Conservation (phyloP, 2,329 filamentous ascomycete species). For the Neurospora sp. region DNA sequence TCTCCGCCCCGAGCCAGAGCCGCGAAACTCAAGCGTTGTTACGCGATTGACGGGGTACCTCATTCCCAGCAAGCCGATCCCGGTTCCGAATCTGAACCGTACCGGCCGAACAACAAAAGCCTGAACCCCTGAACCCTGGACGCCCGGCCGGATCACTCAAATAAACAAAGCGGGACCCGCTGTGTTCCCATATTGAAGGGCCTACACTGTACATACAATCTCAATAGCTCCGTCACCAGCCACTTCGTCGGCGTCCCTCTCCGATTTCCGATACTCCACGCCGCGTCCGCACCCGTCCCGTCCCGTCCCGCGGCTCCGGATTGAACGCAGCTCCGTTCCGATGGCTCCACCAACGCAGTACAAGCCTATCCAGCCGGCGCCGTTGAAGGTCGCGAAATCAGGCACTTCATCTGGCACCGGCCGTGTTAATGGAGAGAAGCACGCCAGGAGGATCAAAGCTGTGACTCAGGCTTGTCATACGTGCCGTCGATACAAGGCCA, state of each 20-base stretch:
- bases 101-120: background rate
- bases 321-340: background rate
- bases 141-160: background rate
- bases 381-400: slow-evolving; percentile 4
- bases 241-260: background rate
- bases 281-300: background rate
- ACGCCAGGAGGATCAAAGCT: slow-evolving; percentile 13
- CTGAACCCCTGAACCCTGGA: background rate
- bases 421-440: slow-evolving; percentile 4
- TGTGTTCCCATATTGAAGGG: background rate
- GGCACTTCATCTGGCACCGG: slow-evolving; percentile 3
- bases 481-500: slow-evolving; percentile 21
- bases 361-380: slow-evolving; percentile 13
- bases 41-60: background rate
- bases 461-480: slow-evolving; percentile 22
- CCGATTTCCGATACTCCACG: background rate
- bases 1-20: background rate
- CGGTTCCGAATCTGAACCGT: background rate
- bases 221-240: background rate
- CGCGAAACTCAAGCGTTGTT: background rate
- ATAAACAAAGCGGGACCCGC: background rate
- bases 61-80: background rate
- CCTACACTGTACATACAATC: background rate
- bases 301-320: background rate
- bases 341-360: slow-evolving; percentile 9